Base-by-base conservation (phyloP, 257 asterid genomes). In the Solanum stenotomum region DNA sequence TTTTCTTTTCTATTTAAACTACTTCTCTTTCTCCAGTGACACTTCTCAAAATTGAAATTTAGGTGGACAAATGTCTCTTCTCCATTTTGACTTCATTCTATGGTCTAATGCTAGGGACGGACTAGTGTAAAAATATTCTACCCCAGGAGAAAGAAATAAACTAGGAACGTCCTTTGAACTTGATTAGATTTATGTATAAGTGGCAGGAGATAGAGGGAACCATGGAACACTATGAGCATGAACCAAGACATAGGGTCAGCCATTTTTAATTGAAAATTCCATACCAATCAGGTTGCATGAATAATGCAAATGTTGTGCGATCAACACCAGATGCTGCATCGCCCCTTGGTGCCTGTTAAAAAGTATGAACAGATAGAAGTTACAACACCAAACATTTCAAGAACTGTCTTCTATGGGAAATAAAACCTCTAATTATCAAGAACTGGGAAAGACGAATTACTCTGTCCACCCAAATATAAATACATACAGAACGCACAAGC, bases 281-380 rank as follows among this genome's bases (percentile, higher is more conserved):
- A 37, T 95, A 96, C 99, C 99, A 96, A 90, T 95, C 93, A 87
- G 99, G 99, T 93, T 96, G 99, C 98, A 96, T 95, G 87, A 96
- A 96, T 83, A 96, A 90, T 23, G 99, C 98, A 93, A 95, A 95
- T 71, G 98, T 95, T 40, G 98, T 93, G 70, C 99, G 99, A 75
- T 95, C 99, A 88, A 93, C 92, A 42, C 93, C 96, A 90, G 88
- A 88, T 88, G 98, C 94, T 25, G 88, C 91, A 88, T 93, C 95
- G 87, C 95, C 95, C 85, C 86, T 90, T 85, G 99, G 98, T 85
- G 98, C 99, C 99, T 96, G 89, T 67, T 44, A 65, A 31, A 37
- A 82, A 77, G 46, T 52, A 61, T 63, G 83, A 85, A 63, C 29
- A 37, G 40, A 85, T 33, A 85, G 29, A 35, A 25, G 33, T 65